These are phyloP conservation scores for Allium cepa DNA, from an alignment of 106 monocot species.

Conservation along the genomic window DNA sequence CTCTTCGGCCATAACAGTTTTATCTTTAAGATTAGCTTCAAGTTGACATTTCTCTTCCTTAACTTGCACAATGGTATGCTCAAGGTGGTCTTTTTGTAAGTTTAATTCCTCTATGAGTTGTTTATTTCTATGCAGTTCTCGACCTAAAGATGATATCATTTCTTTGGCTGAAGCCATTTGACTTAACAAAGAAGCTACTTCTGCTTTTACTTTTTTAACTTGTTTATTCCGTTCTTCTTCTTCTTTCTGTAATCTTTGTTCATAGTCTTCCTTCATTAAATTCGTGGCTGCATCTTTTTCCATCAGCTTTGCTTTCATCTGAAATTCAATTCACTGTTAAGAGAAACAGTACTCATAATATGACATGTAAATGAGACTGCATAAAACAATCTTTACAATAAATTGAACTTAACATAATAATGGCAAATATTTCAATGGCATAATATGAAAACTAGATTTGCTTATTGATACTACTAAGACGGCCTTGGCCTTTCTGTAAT, in stretches of 20 bases:
- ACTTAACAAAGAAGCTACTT: constrained; percentile 37
- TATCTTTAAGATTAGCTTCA: constrained; percentile 50
- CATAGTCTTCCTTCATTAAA: constrained; percentile 42
- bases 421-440: too few relatives aligned
- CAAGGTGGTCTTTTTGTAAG: constrained; percentile 35
- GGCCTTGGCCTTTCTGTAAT: too few relatives aligned
- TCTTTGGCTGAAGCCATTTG: constrained; percentile 55
- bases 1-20: constrained; percentile 26
- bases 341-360: too few relatives aligned
- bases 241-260: constrained; percentile 28
- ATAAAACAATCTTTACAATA: too few relatives aligned
- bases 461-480: too few relatives aligned
- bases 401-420: too few relatives aligned
- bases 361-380: too few relatives aligned
- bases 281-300: constrained; percentile 39
- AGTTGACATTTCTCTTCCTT: constrained; percentile 44
- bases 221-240: constrained; percentile 52
- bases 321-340: constrained; percentile 1
- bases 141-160: constrained; percentile 32
- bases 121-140: constrained; percentile 52
- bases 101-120: constrained; percentile 35
- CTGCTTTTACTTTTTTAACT: constrained; percentile 42
- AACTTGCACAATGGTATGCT: constrained; percentile 26
- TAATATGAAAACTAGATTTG: too few relatives aligned
- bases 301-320: constrained; percentile 40